Conservation (phyloP, 2,329 filamentous ascomycete genomes). For the Talaromyces sp. region DNA sequence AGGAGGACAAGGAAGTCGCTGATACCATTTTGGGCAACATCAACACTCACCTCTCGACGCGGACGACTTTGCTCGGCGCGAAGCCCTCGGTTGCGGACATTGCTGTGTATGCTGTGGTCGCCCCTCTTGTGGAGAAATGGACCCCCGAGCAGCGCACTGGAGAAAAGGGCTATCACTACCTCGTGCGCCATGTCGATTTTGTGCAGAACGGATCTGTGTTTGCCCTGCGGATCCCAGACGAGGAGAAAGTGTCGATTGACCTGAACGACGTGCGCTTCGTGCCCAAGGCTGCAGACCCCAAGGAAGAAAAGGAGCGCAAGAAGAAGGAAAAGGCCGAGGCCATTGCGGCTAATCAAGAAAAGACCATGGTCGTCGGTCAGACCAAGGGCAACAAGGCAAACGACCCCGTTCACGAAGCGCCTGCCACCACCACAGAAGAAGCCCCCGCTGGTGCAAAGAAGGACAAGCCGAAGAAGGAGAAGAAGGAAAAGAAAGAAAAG, state of each 20-base stretch:
- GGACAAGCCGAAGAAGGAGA: constrained; percentile 54
- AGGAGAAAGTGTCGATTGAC: constrained; percentile 74
- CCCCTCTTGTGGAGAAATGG: constrained; percentile 74
- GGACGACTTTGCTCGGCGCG: constrained; percentile 80
- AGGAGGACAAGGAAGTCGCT: constrained; percentile 51
- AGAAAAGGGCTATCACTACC: constrained; percentile 81
- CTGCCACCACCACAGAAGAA: constrained; percentile 29
- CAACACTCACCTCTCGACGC: constrained; percentile 80
- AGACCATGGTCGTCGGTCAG: constrained; percentile 12
- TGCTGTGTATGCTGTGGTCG: constrained; percentile 73
- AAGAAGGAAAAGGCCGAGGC: constrained; percentile 82
- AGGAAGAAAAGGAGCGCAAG: constrained; percentile 91
- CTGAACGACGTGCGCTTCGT: constrained; percentile 76
- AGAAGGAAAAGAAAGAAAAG: constrained; percentile 91
- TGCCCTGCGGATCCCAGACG: constrained; percentile 62
- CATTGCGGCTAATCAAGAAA: constrained; percentile 29
- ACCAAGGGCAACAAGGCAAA: constrained; percentile 53
- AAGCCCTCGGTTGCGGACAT: constrained; percentile 88
- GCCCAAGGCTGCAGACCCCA: constrained; percentile 82
- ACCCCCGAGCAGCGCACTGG: constrained; percentile 81
- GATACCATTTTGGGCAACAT: constrained; percentile 68
- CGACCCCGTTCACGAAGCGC: constrained; percentile 47
- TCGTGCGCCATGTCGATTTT: constrained; percentile 88
- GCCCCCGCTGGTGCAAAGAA: constrained; percentile 26
- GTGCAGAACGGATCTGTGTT: constrained; percentile 80